Base-by-base conservation (phyloP, 306 rosid species). In the Morella rubra region DNA sequence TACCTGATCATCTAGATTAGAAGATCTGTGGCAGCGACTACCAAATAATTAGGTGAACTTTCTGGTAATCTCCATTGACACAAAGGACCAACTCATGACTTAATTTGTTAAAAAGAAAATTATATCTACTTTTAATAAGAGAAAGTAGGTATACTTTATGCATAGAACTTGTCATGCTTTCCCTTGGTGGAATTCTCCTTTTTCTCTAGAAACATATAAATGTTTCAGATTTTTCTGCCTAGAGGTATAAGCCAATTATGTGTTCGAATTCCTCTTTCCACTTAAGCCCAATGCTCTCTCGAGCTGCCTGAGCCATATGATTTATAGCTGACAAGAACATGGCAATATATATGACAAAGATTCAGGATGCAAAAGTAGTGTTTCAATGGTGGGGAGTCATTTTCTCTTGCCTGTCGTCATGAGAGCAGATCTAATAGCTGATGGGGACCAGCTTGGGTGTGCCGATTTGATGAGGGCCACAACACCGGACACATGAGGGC, bases 391-490 rank as follows among this genome's bases (percentile, higher is more conserved):
- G 41, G 12, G 18, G 18, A 66, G 49, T 8, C 71, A 42, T 18
- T 76, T 52, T 49, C 18, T 37, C 67, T 76, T 61, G 71, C 80
- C 80, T 53, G 80, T 68, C 5, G 90, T 88, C 77, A 86, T 73
- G 51, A 86, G 67, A 59, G 89, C 86, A 61, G 89, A 88, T 58
- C 78, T 62, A 72, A 85, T 85, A 70, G 84, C 88, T 0, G 88
- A 83, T 20, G 90, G 90, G 37, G 92, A 88, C 90, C 92, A 88
- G 8, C 47, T 51, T 7, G 90, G 92, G 79, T 86, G 83, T 6
- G 81, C 81, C 7, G 90, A 86, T 76, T 84, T 86, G 80, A 89
- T 73, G 6, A 86, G 87, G 27, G 93, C 90, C 16, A 79, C 85
- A 47, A 82, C 77, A 5, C 86, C 88, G 3, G 88, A 69, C 3